These are phyloP conservation scores for Hypoxylon fuscum DNA, from an alignment of 495 filamentous ascomycete species.

Conservation along the genomic window DNA sequence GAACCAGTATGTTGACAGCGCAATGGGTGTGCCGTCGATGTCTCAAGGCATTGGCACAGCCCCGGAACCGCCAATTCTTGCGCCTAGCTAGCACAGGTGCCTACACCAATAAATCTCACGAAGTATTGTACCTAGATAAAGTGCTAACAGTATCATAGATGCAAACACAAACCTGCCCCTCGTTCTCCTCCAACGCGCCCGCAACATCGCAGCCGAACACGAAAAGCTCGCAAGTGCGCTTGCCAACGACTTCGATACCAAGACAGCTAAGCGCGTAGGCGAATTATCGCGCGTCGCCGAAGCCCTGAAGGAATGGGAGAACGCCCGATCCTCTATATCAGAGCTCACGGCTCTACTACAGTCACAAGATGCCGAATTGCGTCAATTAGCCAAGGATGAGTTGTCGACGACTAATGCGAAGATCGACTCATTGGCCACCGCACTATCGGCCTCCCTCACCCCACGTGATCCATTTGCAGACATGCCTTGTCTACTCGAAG, in stretches of 20 bases:
- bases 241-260: slow-evolving; percentile 71
- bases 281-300: slow-evolving; percentile 74
- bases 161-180: slow-evolving; percentile 39
- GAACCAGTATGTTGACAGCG: slow-evolving; percentile 58
- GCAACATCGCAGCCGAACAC: slow-evolving; percentile 50
- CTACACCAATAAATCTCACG: too few species aligned
- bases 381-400: slow-evolving; percentile 80
- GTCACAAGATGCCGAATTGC: slow-evolving; percentile 61
- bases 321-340: slow-evolving; percentile 61
- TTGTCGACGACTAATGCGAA: slow-evolving; percentile 67
- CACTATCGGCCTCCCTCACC: slow-evolving; percentile 77
- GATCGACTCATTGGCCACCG: slow-evolving; percentile 66
- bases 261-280: slow-evolving; percentile 77
- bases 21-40: slow-evolving; percentile 66
- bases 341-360: slow-evolving; percentile 62
- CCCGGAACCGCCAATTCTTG: slow-evolving; percentile 44
- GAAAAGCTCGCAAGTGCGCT: slow-evolving; percentile 72
- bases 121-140: too few species aligned
- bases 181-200: slow-evolving; percentile 54
- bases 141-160: slow-evolving; percentile 26
- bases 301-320: slow-evolving; percentile 76
- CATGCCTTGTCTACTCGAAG: slow-evolving; percentile 89
- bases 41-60: slow-evolving; percentile 51
- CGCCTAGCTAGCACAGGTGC: slow-evolving; percentile 59
- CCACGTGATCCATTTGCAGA: slow-evolving; percentile 93